These are phyloP conservation scores for Coemansia erecta DNA, from an alignment of 192 early-diverging fungal species.

Conservation along the genomic window DNA sequence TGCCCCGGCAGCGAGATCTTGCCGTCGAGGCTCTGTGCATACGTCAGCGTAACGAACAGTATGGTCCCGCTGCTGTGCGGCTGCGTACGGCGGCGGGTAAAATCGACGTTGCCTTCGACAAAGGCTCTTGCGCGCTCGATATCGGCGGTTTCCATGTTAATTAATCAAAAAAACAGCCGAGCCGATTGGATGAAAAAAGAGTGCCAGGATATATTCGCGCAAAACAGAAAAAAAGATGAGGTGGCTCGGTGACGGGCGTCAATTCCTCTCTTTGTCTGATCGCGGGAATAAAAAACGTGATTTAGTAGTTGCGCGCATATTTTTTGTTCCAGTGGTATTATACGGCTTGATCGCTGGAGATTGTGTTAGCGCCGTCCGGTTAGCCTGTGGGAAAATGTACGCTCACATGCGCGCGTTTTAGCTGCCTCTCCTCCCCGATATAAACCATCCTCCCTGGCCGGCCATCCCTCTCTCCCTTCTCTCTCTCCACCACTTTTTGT, in stretches of 20 bases:
- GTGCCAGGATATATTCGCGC: too few relatives aligned
- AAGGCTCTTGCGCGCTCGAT: constrained; percentile 13
- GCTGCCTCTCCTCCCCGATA: background rate
- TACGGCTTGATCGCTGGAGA: too few relatives aligned
- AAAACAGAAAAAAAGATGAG: too few relatives aligned
- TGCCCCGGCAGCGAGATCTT: constrained; percentile 60
- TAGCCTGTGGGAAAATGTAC: too few relatives aligned
- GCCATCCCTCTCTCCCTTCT: background rate
- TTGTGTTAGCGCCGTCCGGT: too few relatives aligned
- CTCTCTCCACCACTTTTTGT: background rate
- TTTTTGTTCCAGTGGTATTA: too few relatives aligned
- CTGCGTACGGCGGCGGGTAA: background rate
- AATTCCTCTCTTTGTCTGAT: too few relatives aligned
- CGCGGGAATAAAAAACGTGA: too few relatives aligned
- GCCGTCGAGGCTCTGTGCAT: constrained; percentile 86
- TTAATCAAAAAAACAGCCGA: too few relatives aligned
- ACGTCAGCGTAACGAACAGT: constrained; percentile 78
- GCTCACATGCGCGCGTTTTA: background rate
- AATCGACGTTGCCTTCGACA: constrained; percentile 2
- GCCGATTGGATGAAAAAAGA: too few relatives aligned
- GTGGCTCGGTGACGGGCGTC: too few relatives aligned
- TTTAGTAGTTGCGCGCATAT: too few relatives aligned
- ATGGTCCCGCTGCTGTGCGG: constrained; percentile 1
- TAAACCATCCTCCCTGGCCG: background rate
- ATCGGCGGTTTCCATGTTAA: background rate